These are phyloP conservation scores for Fusarium ramigenum DNA, from an alignment of 2,329 filamentous ascomycete genomes.

Conservation along the genomic window DNA sequence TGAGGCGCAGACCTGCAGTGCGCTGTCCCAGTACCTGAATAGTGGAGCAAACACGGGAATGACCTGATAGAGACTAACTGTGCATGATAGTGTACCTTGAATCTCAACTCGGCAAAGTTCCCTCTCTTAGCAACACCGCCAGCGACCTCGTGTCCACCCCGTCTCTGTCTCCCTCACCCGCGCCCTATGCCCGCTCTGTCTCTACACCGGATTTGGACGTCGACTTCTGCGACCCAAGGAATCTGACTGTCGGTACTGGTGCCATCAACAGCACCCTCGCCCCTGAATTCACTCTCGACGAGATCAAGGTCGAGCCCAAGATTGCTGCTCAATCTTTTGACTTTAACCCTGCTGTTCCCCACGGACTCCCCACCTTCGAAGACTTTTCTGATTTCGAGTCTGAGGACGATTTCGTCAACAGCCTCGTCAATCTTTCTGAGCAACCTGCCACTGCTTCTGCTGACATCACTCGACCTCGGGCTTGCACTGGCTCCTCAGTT, in stretches of 20 bases:
- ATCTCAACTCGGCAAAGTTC: constrained; percentile 58
- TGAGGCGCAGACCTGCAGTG: constrained; percentile 33
- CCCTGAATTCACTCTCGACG: constrained; percentile 74
- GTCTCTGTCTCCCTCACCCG: constrained; percentile 87
- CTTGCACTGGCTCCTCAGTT: constrained; percentile 73
- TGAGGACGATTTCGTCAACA: constrained; percentile 82
- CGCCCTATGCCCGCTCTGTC: constrained; percentile 77
- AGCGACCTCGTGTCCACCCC: constrained; percentile 80
- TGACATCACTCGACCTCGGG: constrained; percentile 75
- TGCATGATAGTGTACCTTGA: constrained; percentile 59
- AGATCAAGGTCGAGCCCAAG: constrained; percentile 64
- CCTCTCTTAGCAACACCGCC: constrained; percentile 70
- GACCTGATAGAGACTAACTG: constrained; percentile 48
- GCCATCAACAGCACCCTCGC: constrained; percentile 60
- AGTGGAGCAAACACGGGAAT: constrained; percentile 39
- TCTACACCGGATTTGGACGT: constrained; percentile 73
- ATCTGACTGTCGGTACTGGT: constrained; percentile 76
- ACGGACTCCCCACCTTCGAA: constrained; percentile 79
- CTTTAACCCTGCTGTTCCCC: constrained; percentile 59
- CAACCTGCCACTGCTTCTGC: constrained; percentile 50
- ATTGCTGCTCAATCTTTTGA: constrained; percentile 59
- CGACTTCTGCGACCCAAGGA: constrained; percentile 91
- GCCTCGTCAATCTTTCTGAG: constrained; percentile 72
- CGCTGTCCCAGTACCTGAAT: constrained; percentile 31
- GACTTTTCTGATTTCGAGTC: constrained; percentile 90